Evolutionary conservation across 768 basidiomycete genomes (phyloP), one percentile per base, ranked within the genome.

Genomic region (Boletus fagicola): DNA sequence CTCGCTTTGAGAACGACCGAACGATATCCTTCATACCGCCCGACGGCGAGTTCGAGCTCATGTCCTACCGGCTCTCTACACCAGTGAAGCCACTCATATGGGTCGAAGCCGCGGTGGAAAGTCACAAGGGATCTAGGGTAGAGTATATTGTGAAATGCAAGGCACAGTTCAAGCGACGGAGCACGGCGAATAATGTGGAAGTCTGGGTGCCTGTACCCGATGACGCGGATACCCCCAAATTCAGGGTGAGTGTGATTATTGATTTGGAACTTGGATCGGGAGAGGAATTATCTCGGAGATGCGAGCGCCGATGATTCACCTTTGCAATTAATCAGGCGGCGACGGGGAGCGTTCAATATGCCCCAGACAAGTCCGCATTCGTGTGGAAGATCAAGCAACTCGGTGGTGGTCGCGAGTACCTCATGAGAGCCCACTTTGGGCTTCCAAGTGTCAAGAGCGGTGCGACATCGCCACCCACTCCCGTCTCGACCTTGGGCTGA

Each of bases 371-470:
- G 73, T 93, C 93, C 18, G 94, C 94, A 2, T 98, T 98, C 67
- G 92, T 98, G 1, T 98, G 97, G 97, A 98, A 98, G 76, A 98
- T 99, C 74, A 98, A 98, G 72, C 93, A 96, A 70, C 82, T 99
- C 0, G 95, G 92, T 5, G 97, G 97, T 6, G 92, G 92, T 38
- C 85, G 93, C 39, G 97, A 99, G 70, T 98, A 95, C 76, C 80
- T 98, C 53, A 98, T 98, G 96, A 83, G 97, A 12, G 97, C 97
- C 0, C 97, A 98, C 70, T 98, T 98, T 72, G 95, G 95, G 49
- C 76, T 99, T 44, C 97, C 97, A 0, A 92, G 90, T 65, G 97
- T 98, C 16, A 86, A 87, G 68, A 90, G 81, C 65, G 94, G 95
- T 93, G 55, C 42, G 92, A 77, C 10, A 11, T 15, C 15, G 20